Conservation (phyloP, 1,284 basidiomycete genomes). For the Stereum hirsutum region DNA sequence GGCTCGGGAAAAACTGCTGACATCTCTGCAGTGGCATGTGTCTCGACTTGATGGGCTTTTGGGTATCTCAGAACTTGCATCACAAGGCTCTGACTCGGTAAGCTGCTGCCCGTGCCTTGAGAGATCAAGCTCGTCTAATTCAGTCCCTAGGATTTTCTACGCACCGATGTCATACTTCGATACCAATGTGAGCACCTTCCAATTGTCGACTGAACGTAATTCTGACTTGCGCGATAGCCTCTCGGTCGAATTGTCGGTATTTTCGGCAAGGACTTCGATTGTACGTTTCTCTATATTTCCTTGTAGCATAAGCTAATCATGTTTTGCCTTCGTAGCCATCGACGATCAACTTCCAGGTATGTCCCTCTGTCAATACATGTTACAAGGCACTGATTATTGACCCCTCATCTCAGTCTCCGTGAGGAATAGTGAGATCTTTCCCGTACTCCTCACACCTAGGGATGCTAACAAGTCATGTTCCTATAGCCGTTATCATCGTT, state of each 20-base stretch:
- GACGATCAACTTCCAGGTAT: conserved; percentile 63
- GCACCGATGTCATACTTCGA: conserved; percentile 89
- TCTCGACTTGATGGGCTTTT: conserved; percentile 53
- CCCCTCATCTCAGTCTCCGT: conserved; percentile 36
- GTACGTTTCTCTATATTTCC: neutral
- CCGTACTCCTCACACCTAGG: neutral
- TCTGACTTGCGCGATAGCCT: conserved; percentile 35
- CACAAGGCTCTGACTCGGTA: conserved; percentile 15
- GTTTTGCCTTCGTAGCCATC: conserved; percentile 34
- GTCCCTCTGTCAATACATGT: conserved; percentile 15
- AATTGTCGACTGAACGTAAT: neutral
- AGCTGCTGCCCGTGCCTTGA: too few relatives aligned
- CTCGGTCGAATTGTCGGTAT: conserved; percentile 86
- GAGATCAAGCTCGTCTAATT: too few relatives aligned
- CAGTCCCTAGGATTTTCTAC: neutral
- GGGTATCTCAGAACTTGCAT: conserved; percentile 50
- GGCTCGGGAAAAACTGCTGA: conserved; percentile 20
- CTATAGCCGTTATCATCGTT: conserved; percentile 67
- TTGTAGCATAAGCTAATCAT: neutral
- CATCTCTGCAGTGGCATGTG: conserved; percentile 44
- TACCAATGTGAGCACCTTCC: conserved; percentile 44
- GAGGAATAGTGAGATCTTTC: neutral
- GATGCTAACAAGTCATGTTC: conserved; percentile 19
- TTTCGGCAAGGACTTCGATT: conserved; percentile 77
- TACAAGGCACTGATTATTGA: neutral